Evolutionary conservation across 208 protist species (phyloP).

Genomic region (Wallacemonas sp.): DNA sequence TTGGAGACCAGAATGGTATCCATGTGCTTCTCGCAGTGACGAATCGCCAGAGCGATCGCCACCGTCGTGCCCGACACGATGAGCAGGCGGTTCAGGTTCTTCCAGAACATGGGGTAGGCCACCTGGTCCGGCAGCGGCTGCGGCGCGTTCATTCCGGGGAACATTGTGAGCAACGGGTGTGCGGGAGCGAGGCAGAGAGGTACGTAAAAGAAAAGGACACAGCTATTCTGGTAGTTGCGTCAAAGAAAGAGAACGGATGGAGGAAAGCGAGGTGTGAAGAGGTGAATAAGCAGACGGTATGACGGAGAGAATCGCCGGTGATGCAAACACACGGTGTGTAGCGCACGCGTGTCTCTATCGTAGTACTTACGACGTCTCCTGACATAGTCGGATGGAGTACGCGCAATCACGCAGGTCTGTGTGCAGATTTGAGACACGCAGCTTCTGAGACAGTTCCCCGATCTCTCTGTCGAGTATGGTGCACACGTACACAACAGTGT

Average conservation of each 20-base stretch:
- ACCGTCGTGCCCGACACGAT: constrained; percentile 46
- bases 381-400: too few relatives aligned
- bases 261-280: background rate
- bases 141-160: constrained; percentile 73
- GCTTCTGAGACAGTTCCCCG: too few relatives aligned
- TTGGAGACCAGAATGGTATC: constrained; percentile 49
- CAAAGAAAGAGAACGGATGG: background rate
- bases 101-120: constrained; percentile 72
- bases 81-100: constrained; percentile 73
- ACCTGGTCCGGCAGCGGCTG: constrained; percentile 71
- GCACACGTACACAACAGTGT: too few relatives aligned
- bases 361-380: too few relatives aligned
- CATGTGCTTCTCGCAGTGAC: constrained; percentile 70
- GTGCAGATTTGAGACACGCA: too few relatives aligned
- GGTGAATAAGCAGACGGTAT: too few relatives aligned
- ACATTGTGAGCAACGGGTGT: constrained; percentile 41
- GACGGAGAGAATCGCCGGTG: too few relatives aligned
- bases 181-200: background rate
- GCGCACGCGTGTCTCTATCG: too few relatives aligned
- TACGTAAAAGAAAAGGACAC: background rate
- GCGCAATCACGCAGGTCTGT: too few relatives aligned
- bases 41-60: constrained; percentile 51
- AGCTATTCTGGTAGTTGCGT: background rate
- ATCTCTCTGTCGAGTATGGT: too few relatives aligned
- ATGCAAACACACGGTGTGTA: too few relatives aligned